phyloP scores from a whole-genome alignment of 768 basidiomycete species.

The Tephrocybe sp. region DNA sequence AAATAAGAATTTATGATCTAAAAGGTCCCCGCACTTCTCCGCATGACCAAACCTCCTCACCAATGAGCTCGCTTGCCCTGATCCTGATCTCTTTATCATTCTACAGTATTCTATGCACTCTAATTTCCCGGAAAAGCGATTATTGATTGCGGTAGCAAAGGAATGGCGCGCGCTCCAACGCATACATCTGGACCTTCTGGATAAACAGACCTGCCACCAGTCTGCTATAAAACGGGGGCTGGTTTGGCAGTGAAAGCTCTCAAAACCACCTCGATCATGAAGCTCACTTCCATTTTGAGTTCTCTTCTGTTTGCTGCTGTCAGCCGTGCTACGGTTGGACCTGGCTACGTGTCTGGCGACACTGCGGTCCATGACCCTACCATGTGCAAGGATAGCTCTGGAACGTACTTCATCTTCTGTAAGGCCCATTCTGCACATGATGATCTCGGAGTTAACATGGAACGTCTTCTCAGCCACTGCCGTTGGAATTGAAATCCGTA shows the following conservation, averaged over 20 bases:
- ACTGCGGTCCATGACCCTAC: slow-evolving; percentile 38
- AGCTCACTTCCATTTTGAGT: slow-evolving; percentile 28
- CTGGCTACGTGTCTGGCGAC: slow-evolving; percentile 37
- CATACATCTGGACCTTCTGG: no score
- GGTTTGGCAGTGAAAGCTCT: not conserved
- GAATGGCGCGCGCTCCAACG: no score
- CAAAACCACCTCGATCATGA: not conserved
- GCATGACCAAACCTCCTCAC: no score
- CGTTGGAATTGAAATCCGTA: slow-evolving; percentile 46
- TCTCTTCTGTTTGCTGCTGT: not conserved
- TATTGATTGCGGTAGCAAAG: no score
- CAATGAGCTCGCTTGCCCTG: no score
- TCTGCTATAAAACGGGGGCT: no score
- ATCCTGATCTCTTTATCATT: no score
- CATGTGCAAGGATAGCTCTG: slow-evolving; percentile 33
- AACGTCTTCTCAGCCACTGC: slow-evolving; percentile 39
- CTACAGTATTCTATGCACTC: no score
- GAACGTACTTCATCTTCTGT: slow-evolving; percentile 43
- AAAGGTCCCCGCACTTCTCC: no score
- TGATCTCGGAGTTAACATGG: not conserved
- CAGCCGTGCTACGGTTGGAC: slow-evolving; percentile 23
- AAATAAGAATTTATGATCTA: no score
- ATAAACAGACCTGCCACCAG: no score
- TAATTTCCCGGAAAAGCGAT: no score
- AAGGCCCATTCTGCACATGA: not conserved